phyloP scores from a whole-genome alignment of 768 basidiomycete species.

The Rhodotorula kratochvilovae region DNA sequence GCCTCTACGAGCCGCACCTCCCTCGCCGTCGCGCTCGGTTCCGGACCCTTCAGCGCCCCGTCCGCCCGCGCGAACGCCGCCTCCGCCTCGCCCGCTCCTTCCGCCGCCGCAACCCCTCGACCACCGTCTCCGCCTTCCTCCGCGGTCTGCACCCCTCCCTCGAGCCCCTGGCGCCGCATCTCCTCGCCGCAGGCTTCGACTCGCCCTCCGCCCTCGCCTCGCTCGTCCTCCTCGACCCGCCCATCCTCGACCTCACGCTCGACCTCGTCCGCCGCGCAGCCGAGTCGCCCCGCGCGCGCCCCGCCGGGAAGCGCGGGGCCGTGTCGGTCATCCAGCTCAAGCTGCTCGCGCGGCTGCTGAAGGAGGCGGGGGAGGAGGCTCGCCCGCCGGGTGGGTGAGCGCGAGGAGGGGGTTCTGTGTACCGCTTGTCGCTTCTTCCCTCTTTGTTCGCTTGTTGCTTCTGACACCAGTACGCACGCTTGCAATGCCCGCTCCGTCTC shows the following conservation, averaged over 20 bases:
- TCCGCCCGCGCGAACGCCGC: too few relatives aligned
- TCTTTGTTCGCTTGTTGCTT: too few relatives aligned
- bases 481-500: too few relatives aligned
- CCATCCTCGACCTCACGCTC: neutral
- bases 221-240: slow-evolving; percentile 1
- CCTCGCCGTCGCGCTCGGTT: too few relatives aligned
- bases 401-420: too few relatives aligned
- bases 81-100: too few relatives aligned
- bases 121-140: neutral
- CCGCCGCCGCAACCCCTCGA: neutral
- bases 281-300: too few relatives aligned
- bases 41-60: too few relatives aligned
- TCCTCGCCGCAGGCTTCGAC: neutral
- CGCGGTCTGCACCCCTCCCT: neutral
- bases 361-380: neutral
- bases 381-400: neutral
- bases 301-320: too few relatives aligned
- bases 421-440: too few relatives aligned
- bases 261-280: neutral
- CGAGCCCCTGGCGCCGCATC: neutral
- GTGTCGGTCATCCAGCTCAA: neutral
- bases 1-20: too few relatives aligned
- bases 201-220: neutral
- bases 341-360: neutral
- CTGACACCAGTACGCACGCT: too few relatives aligned